Base-by-base conservation (phyloP, 2,329 filamentous ascomycete genomes). In the Thermochaetoides dissita region DNA sequence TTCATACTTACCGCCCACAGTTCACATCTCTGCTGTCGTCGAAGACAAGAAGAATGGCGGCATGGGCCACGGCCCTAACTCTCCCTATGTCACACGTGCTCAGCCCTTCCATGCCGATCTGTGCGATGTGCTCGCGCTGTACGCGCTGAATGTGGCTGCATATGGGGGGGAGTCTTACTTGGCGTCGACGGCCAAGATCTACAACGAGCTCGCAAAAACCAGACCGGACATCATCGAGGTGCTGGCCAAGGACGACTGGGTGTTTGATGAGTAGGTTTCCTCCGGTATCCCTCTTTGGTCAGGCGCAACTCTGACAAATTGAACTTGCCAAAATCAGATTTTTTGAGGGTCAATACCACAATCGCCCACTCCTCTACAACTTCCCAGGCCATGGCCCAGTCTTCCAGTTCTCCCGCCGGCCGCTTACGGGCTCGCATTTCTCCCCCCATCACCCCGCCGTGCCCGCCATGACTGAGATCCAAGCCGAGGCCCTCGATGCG, bases 61-160 rank as follows among this genome's bases (percentile, higher is more conserved):
- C 35, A 50, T 42, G 41, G 47, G 47, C 17, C 17, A 24, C 17
- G 17, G 17, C 44, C 50, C 50, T 34, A 51, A 49, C 43, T 51
- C 48, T 7, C 51, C 51, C 24, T 53, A 53, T 30, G 48, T 51
- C 10, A 41, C 44, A 5, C 48, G 51, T 2, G 49, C 34, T 11
- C 34, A 53, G 36, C 43, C 46, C 36, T 65, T 55, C 73, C 81
- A 61, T 72, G 53, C 60, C 8, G 55, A 56, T 34, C 41, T 60
- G 6, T 60, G 58, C 47, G 59, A 61, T 40, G 53, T 60, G 7
- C 52, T 60, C 7, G 52, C 58, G 6, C 51, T 61, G 10, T 53
- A 53, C 37, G 51, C 49, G 3, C 40, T 53, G 8, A 40, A 45
- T 33, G 38, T 45, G 3, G 49, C 50, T 2, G 41, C 43, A 5